These are phyloP conservation scores for Curvularia sp. DNA, from an alignment of 2,329 filamentous ascomycete genomes.

Conservation along the genomic window DNA sequence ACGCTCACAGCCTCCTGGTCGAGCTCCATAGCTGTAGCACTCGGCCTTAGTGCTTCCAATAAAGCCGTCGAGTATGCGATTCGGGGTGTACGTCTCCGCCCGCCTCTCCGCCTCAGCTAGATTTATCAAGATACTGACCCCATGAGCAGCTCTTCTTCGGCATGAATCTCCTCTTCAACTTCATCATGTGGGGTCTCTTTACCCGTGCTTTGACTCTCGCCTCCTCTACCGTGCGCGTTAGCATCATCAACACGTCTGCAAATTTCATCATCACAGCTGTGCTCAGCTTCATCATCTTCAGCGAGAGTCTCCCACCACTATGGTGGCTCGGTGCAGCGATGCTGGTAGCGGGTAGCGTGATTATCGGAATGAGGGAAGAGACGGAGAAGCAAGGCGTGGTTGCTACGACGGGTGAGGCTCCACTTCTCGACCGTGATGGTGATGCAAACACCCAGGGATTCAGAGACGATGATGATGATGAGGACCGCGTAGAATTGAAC, in stretches of 20 bases:
- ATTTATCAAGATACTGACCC: constrained; percentile 3
- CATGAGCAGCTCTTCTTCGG: constrained; percentile 70
- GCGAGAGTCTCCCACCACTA: constrained; percentile 72
- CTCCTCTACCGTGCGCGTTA: constrained; percentile 78
- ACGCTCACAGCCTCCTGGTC: constrained; percentile 64
- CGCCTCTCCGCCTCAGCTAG: not conserved
- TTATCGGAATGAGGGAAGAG: constrained; percentile 75
- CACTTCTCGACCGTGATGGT: constrained; percentile 27
- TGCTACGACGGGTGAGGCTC: constrained; percentile 34
- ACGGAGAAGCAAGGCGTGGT: constrained; percentile 43
- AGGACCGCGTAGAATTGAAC: constrained; percentile 40
- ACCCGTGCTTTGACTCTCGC: constrained; percentile 78
- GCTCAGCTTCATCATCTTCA: constrained; percentile 73
- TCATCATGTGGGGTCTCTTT: constrained; percentile 85
- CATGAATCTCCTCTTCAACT: constrained; percentile 77
- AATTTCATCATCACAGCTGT: constrained; percentile 83
- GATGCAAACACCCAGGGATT: constrained; percentile 37
- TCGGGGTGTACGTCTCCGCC: constrained; percentile 56
- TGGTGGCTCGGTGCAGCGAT: constrained; percentile 80
- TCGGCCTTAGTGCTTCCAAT: constrained; percentile 57
- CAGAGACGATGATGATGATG: constrained; percentile 43
- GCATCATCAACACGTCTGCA: constrained; percentile 80
- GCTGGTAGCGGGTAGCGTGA: constrained; percentile 77
- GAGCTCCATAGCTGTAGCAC: constrained; percentile 55
- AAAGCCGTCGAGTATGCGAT: constrained; percentile 60